Conservation (phyloP, 352 stramenopile genomes). For the Globisporangium mamillatum region DNA sequence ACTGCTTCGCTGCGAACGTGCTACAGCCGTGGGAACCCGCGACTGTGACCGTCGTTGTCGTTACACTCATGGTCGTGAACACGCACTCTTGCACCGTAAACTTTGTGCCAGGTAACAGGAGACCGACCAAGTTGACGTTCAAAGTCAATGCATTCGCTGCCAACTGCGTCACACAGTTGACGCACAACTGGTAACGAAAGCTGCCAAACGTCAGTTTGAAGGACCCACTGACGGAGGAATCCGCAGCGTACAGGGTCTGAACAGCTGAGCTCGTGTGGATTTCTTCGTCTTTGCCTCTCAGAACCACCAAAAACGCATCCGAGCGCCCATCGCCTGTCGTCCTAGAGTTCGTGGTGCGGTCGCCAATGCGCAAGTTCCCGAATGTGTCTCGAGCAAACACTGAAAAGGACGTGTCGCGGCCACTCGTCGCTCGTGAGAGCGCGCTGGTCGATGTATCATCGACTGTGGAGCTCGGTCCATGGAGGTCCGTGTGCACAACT, state of each 20-base stretch:
- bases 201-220: slow-evolving; percentile 77
- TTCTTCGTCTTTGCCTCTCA: slow-evolving; percentile 63
- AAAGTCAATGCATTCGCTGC: slow-evolving; percentile 51
- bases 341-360: slow-evolving; percentile 63
- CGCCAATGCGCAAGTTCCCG: slow-evolving; percentile 87
- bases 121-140: slow-evolving; percentile 55
- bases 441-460: slow-evolving; percentile 64
- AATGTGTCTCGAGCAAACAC: slow-evolving; percentile 92
- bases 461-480: slow-evolving; percentile 86
- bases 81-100: slow-evolving; percentile 74
- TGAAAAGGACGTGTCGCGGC: slow-evolving; percentile 79
- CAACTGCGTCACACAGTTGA: slow-evolving; percentile 51
- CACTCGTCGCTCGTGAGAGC: slow-evolving; percentile 80
- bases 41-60: slow-evolving; percentile 47
- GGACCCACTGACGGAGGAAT: slow-evolving; percentile 29
- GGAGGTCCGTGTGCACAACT: slow-evolving; percentile 89
- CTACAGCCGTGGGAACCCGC: slow-evolving; percentile 53
- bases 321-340: slow-evolving; percentile 80
- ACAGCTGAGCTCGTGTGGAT: slow-evolving; percentile 90
- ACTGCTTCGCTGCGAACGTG: slow-evolving; percentile 39
- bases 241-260: slow-evolving; percentile 47
- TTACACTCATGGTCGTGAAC: slow-evolving; percentile 50
- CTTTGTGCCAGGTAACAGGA: slow-evolving; percentile 50
- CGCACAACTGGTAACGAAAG: slow-evolving; percentile 53
- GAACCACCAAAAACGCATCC: slow-evolving; percentile 90